phyloP scores from a whole-genome alignment of 371 early-diverging fungal species.

The Actinomortierella wolfii region DNA sequence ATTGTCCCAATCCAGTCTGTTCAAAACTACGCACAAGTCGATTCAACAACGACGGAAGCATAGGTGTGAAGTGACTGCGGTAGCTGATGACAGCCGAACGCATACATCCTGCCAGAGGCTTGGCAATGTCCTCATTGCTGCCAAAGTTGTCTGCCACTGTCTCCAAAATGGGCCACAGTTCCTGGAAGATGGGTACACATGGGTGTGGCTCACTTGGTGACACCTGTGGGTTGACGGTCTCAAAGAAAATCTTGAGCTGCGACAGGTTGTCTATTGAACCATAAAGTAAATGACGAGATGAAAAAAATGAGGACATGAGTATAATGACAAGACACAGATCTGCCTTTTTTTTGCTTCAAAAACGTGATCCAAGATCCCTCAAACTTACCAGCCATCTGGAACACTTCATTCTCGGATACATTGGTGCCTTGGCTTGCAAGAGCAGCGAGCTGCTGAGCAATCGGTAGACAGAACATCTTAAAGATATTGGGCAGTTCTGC shows the following conservation, averaged over 20 bases:
- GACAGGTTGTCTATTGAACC: conserved; percentile 49
- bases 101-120: conserved; percentile 70
- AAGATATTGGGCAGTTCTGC: conserved; percentile 67
- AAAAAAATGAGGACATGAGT: conserved; percentile 6
- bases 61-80: conserved; percentile 56
- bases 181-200: conserved; percentile 69
- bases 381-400: conserved; percentile 51
- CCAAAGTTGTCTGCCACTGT: conserved; percentile 60
- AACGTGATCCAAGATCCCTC: background rate
- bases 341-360: conserved; percentile 6
- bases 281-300: background rate
- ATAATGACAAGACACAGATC: conserved; percentile 24
- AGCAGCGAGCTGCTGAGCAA: conserved; percentile 68
- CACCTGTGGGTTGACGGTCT: conserved; percentile 56
- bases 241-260: conserved; percentile 60
- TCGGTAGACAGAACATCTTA: conserved; percentile 82
- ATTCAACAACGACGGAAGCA: conserved; percentile 50
- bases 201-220: conserved; percentile 66
- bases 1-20: conserved; percentile 64
- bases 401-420: conserved; percentile 44
- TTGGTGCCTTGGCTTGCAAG: conserved; percentile 50
- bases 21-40: conserved; percentile 65
- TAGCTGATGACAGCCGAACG: conserved; percentile 68
- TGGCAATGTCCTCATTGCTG: conserved; percentile 56
- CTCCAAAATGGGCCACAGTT: conserved; percentile 81